phyloP scores from a whole-genome alignment of 2,329 filamentous ascomycete species.

The Penicillium sp. region DNA sequence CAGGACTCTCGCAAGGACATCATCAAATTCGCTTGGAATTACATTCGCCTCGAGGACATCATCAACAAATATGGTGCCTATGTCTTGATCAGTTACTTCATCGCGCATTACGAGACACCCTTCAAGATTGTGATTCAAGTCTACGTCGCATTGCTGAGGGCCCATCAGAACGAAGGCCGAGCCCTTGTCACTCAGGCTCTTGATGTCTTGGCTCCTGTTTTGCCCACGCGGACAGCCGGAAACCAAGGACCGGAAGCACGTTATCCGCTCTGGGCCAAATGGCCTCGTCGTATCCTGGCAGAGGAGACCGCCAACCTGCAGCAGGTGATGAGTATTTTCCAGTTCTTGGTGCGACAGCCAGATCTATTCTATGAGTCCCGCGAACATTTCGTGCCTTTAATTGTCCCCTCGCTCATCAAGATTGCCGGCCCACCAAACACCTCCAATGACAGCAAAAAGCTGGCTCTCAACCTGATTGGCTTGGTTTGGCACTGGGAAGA shows the following conservation, averaged over 20 bases:
- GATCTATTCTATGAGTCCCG: slow-evolving; percentile 92
- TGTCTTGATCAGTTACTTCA: slow-evolving; percentile 95
- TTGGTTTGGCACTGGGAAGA: slow-evolving; percentile 93
- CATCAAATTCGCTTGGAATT: slow-evolving; percentile 99
- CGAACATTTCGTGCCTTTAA: slow-evolving; percentile 83
- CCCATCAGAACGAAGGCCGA: slow-evolving; percentile 92
- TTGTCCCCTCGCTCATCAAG: slow-evolving; percentile 85
- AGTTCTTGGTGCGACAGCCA: slow-evolving; percentile 89
- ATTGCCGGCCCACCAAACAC: slow-evolving; percentile 76
- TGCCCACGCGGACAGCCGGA: slow-evolving; percentile 68
- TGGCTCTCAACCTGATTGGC: slow-evolving; percentile 85
- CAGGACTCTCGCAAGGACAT: slow-evolving; percentile 95
- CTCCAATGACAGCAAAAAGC: slow-evolving; percentile 85
- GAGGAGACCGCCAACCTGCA: slow-evolving; percentile 94
- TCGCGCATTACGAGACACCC: slow-evolving; percentile 93
- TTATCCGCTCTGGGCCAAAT: slow-evolving; percentile 79
- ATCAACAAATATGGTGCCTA: slow-evolving; percentile 99
- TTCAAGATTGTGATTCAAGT: slow-evolving; percentile 94
- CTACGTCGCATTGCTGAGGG: slow-evolving; percentile 84
- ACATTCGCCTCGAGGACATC: slow-evolving; percentile 95
- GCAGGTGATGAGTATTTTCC: slow-evolving; percentile 95
- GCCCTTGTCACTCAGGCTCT: slow-evolving; percentile 89
- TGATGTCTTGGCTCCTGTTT: slow-evolving; percentile 89
- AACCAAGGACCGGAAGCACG: slow-evolving; percentile 65
- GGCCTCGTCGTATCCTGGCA: slow-evolving; percentile 82